Base-by-base conservation (phyloP, 495 filamentous ascomycete genomes). In the Cladorrhinum samala region DNA sequence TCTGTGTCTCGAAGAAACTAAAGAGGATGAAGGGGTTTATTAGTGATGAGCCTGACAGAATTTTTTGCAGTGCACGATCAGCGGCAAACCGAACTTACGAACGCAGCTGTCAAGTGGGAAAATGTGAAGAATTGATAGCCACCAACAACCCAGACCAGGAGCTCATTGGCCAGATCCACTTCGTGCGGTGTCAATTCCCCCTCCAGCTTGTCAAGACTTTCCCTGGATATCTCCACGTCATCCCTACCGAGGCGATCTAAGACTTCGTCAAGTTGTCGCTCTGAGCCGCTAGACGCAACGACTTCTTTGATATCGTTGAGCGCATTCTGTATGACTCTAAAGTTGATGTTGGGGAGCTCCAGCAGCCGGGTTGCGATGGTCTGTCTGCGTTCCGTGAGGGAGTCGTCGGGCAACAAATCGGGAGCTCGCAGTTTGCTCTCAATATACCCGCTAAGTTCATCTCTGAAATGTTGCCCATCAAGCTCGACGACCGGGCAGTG, bases 61-160 rank as follows among this genome's bases (percentile, higher is more conserved):
- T 14, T 14, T 19, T 5, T 13, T 40, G 7, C 13, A 13, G 5
- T 1, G 38, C n/a, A n/a, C n/a, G n/a, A n/a, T n/a, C n/a, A n/a
- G n/a, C n/a, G n/a, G n/a, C n/a, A n/a, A 20, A 19, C 18, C 9
- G 19, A 19, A 21, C 42, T 45, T 25, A 45, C 42, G 17, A 52
- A 27, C n/a, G 50, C 50, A 7, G 50, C 50, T 27, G 42, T 40
- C 24, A 52, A 39, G 16, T 52, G 50, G 6, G 20, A 11, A 20
- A 52, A 18, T 14, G 37, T 30, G 7, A 52, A 44, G 3, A 39
- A 45, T 20, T 52, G 19, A n/a, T 30, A 17, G 6, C 23, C 50
- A n/a, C 18, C 36, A 36, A 44, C 20, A 11, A 52, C 40, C 50
- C 50, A 52, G 3, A 43, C n/a, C 16, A 52, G 21, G 16, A 52